A percentile compares a stretch with the other conserved stretches of the same genome.
Conservation (phyloP, 257 asterid species). For the Solanum tacnaense region DNA sequence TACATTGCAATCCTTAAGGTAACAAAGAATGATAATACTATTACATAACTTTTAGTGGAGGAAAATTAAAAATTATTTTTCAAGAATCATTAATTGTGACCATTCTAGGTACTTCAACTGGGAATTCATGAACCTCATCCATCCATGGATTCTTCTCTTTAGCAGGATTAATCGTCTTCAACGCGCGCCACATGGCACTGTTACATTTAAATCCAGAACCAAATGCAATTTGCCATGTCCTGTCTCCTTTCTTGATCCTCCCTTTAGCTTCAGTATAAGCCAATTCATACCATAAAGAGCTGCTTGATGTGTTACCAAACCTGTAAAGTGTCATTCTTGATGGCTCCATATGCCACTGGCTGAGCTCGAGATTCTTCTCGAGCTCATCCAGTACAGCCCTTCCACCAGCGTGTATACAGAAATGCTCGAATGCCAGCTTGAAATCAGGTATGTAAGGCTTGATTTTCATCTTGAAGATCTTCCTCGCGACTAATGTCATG, state of each 20-base stretch:
- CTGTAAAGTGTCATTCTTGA: conserved; percentile 41
- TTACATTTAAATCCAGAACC: conserved; percentile 45
- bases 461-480: conserved; percentile 26
- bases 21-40: not conserved
- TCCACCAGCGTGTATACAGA: conserved; percentile 39
- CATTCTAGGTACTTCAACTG: conserved; percentile 16
- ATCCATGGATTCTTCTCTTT: conserved; percentile 34
- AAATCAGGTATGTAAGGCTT: conserved; percentile 38
- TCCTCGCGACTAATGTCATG: conserved; percentile 18
- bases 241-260: conserved; percentile 30
- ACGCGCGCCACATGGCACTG: conserved; percentile 33
- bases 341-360: conserved; percentile 34
- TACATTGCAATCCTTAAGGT: not conserved
- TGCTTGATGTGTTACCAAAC: conserved; percentile 43
- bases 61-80: not conserved
- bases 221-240: conserved; percentile 39
- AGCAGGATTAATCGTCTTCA: conserved; percentile 19
- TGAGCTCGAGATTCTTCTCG: conserved; percentile 30
- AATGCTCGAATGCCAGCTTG: conserved; percentile 35
- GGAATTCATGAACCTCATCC: conserved; percentile 28
- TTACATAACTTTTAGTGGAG: not conserved
- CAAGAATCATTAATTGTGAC: not conserved
- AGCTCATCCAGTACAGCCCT: conserved; percentile 34
- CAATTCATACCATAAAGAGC: conserved; percentile 38
- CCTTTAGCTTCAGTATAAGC: conserved; percentile 45